Percentiles rank a stretch among this genome's conserved stretches.
phyloP scores from a whole-genome alignment of 148 eudicot species.

The Spergularia bocconei region DNA sequence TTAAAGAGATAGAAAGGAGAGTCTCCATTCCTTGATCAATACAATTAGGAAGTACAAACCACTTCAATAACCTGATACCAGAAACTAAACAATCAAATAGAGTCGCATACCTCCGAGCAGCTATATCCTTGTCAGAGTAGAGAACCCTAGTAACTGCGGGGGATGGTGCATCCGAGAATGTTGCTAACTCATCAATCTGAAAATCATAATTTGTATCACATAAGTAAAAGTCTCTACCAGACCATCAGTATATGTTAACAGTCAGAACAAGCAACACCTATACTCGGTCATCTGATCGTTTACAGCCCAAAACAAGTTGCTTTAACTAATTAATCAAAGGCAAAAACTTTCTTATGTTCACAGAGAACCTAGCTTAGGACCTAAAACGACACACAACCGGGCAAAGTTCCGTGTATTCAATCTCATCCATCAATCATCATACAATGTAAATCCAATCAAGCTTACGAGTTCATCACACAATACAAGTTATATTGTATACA shows the following conservation, averaged over 20 bases:
- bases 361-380: not conserved
- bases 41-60: not conserved
- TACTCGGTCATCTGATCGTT: not conserved
- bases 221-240: not conserved
- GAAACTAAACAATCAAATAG: slow-evolving; percentile 5
- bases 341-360: not conserved
- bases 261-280: not conserved
- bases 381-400: not conserved
- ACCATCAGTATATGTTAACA: not conserved
- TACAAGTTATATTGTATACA: not conserved
- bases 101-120: slow-evolving; percentile 65
- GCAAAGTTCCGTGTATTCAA: not conserved
- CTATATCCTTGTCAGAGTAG: slow-evolving; percentile 77
- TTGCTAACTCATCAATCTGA: slow-evolving; percentile 84
- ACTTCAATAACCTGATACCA: not conserved
- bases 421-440: not conserved
- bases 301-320: not conserved
- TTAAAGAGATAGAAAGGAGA: too few relatives aligned
- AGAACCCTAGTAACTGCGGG: slow-evolving; percentile 92
- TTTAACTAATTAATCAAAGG: not conserved
- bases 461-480: not conserved
- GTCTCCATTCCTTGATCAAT: not conserved
- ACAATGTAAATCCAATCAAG: not conserved
- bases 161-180: slow-evolving; percentile 81
- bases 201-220: slow-evolving; percentile 9